phyloP scores from a whole-genome alignment of 352 stramenopile species.

The Globisporangium nunn region DNA sequence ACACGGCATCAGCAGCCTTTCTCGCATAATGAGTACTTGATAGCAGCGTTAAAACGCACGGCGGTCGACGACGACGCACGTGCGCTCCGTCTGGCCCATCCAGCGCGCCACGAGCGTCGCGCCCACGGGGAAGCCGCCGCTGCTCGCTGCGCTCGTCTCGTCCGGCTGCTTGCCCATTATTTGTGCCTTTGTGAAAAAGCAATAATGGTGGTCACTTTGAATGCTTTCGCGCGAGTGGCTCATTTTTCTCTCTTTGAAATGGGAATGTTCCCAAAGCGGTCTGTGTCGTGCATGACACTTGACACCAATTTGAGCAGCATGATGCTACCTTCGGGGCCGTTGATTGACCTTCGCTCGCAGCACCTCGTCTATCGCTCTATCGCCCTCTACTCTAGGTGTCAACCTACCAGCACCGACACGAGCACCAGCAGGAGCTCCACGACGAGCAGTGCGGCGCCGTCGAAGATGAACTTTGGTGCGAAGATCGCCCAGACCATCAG shows the following conservation, averaged over 20 bases:
- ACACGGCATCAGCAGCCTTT: no score
- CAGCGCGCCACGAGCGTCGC: constrained; percentile 57
- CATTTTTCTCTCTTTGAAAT: no score
- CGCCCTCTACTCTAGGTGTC: not conserved
- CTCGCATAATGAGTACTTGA: no score
- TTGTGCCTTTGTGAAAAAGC: not conserved
- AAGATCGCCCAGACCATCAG: constrained; percentile 93
- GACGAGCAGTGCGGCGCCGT: constrained; percentile 57
- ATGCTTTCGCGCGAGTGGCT: no score
- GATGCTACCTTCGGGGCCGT: no score
- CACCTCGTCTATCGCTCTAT: no score
- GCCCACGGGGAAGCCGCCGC: constrained; percentile 42
- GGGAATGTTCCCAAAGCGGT: no score
- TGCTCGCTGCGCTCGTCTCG: constrained; percentile 8
- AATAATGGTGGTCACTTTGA: no score
- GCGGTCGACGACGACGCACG: constrained; percentile 73
- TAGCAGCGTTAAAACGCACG: constrained; percentile 19
- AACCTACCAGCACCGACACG: constrained; percentile 13
- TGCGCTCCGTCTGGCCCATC: constrained; percentile 77
- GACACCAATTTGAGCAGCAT: no score
- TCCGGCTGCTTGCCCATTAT: constrained; percentile 9
- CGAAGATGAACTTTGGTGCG: constrained; percentile 88
- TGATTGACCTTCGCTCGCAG: no score
- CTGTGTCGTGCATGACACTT: no score
- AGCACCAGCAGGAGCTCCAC: constrained; percentile 37